Base-by-base conservation (phyloP, 2,329 filamentous ascomycete species). In the Zelopaecilomyces penicillatus region DNA sequence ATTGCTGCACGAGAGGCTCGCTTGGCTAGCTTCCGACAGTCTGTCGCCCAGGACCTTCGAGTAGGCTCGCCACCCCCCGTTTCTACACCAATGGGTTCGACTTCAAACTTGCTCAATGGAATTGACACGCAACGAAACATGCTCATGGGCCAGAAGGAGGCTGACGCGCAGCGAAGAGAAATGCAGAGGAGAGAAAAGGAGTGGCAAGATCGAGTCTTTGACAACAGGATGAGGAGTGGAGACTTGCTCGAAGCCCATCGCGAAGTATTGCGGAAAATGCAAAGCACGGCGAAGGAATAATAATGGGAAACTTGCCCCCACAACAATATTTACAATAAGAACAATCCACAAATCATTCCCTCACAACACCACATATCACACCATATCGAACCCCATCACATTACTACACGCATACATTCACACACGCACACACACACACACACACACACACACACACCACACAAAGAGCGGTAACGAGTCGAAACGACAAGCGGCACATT, bases 231-330 rank as follows among this genome's bases (percentile, higher is more conserved):
- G 85, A 74, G 87, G 43, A 80, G 78, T 11, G 82, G 83, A 0
- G 79, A 85, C 51, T 76, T 95, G 69, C 70, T 85, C 42, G 83
- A 86, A 38, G 75, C 82, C 26, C 90, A 96, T 61, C 75, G 84
- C 19, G 83, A 90, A 51, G 86, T 84, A 1, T 75, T 96, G 76
- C 74, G 85, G 50, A 82, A 74, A 61, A 85, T 96, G 82, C 89
- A 95, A 56, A 65, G 63, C 32, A 53, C 59, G 27, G 67, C 68
- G 1, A 68, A 62, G 52, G 57, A 68, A 35, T 40, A 46, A 42
- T 57, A 36, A 28, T 30, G 19, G 6, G 11, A 28, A 30, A 10
- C 39, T 33, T 44, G 47, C 42, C 28, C 32, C 12, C 8, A 9
- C 32, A 9, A 34, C 32, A 34, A 9, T 3, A 19, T 19, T 19